Evolutionary conservation across 2,329 filamentous ascomycete species (phyloP).

Genomic region (Cercospora sp.): DNA sequence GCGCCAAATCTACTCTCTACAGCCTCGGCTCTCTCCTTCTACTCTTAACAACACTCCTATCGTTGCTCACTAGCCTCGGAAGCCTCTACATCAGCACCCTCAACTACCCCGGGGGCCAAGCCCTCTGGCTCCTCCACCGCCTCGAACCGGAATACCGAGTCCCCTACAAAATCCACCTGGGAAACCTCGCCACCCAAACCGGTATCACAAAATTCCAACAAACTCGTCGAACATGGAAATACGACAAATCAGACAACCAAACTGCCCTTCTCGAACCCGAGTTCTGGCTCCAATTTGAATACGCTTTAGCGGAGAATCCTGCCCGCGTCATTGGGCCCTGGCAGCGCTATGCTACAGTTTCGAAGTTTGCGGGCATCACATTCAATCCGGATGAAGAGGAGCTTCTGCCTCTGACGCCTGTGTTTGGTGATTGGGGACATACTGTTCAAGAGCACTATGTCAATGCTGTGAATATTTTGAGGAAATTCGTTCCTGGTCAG

Average conservation of each 20-base stretch:
- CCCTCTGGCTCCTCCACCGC: constrained; percentile 55
- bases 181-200: constrained; percentile 64
- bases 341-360: constrained; percentile 53
- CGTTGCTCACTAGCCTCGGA: constrained; percentile 61
- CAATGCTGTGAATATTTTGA: constrained; percentile 15
- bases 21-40: constrained; percentile 57
- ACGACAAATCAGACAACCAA: constrained; percentile 61
- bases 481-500: constrained; percentile 45
- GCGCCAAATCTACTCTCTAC: constrained; percentile 62
- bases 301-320: constrained; percentile 56
- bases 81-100: constrained; percentile 79
- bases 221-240: constrained; percentile 50
- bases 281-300: constrained; percentile 63
- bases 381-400: constrained; percentile 44
- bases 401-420: constrained; percentile 27
- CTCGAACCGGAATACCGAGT: constrained; percentile 21
- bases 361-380: constrained; percentile 53
- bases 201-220: constrained; percentile 63
- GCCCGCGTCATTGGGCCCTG: constrained; percentile 53
- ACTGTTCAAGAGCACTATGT: constrained; percentile 24
- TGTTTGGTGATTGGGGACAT: constrained; percentile 15
- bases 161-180: constrained; percentile 51
- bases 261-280: constrained; percentile 47
- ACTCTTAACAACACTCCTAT: constrained; percentile 59
- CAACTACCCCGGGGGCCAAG: constrained; percentile 91